Evolutionary conservation across 371 early-diverging fungal genomes (phyloP).

Genomic region (Mucor lusitanicus): DNA sequence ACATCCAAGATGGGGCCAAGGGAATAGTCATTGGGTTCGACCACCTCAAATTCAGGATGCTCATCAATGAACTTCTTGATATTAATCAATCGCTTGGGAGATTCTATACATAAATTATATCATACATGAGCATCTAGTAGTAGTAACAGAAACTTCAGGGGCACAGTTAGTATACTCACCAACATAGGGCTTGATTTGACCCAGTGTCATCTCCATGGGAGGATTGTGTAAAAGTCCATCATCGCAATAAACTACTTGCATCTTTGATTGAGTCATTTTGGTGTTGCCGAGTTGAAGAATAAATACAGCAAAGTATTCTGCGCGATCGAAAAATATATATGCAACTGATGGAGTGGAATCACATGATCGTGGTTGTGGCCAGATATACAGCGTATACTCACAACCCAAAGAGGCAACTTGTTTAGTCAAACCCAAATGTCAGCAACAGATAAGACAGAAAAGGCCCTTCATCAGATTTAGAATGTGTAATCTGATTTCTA

Average conservation of each 20-base stretch:
- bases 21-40: slow-evolving; percentile 53
- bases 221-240: slow-evolving; percentile 49
- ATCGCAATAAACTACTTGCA: slow-evolving; percentile 49
- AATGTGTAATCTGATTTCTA: no score
- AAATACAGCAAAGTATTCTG: background rate
- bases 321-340: background rate
- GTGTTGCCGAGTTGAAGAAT: background rate
- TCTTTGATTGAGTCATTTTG: slow-evolving; percentile 11
- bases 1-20: slow-evolving; percentile 58
- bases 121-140: background rate
- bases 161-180: slow-evolving; percentile 25
- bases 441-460: background rate
- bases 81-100: slow-evolving; percentile 38
- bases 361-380: background rate
- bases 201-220: slow-evolving; percentile 40
- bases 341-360: background rate
- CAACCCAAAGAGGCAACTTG: background rate
- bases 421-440: background rate
- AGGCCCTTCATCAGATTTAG: no score
- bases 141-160: no score
- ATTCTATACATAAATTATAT: slow-evolving; percentile 19
- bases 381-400: background rate
- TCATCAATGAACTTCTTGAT: slow-evolving; percentile 33
- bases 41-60: slow-evolving; percentile 31
- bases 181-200: slow-evolving; percentile 30